A percentile compares a stretch with the other conserved stretches of the same genome.
These are phyloP conservation scores for Yamadazyma atmosphaerica DNA, from an alignment of 1,139 yeast genomes.

Conservation along the genomic window DNA sequence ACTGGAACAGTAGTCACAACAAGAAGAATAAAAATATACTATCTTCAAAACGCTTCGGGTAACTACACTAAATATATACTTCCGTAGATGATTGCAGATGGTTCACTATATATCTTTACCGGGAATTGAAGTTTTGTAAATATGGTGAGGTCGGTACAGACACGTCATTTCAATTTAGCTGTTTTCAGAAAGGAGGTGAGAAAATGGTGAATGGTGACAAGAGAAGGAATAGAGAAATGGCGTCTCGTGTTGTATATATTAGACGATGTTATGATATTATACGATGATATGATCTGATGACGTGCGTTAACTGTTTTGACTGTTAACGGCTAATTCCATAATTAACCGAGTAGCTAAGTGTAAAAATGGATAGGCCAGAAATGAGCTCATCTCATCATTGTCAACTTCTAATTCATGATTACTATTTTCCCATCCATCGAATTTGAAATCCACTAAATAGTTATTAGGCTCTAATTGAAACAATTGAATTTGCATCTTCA, in stretches of 20 bases:
- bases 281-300: not conserved
- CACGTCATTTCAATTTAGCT: slow-evolving; percentile 1
- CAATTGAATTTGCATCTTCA: slow-evolving; percentile 96
- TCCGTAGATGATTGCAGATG: no score
- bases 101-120: slow-evolving; percentile 1
- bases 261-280: not conserved
- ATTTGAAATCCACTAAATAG: slow-evolving; percentile 93
- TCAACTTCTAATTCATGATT: slow-evolving; percentile 31
- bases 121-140: slow-evolving; percentile 1
- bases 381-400: slow-evolving; percentile 75
- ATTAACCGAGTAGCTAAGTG: slow-evolving; percentile 90
- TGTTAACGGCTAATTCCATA: slow-evolving; percentile 94
- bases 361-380: slow-evolving; percentile 91
- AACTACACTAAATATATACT: no score
- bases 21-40: no score
- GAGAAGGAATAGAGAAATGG: no score
- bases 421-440: slow-evolving; percentile 88
- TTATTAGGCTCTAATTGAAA: slow-evolving; percentile 96
- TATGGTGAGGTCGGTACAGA: not conserved
- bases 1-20: no score
- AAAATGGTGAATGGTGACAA: not conserved
- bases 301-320: slow-evolving; percentile 23
- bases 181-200: not conserved
- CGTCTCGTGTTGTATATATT: not conserved
- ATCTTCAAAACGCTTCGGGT: no score